phyloP scores from a whole-genome alignment of 352 stramenopile species.

The Pythium phragmitis region DNA sequence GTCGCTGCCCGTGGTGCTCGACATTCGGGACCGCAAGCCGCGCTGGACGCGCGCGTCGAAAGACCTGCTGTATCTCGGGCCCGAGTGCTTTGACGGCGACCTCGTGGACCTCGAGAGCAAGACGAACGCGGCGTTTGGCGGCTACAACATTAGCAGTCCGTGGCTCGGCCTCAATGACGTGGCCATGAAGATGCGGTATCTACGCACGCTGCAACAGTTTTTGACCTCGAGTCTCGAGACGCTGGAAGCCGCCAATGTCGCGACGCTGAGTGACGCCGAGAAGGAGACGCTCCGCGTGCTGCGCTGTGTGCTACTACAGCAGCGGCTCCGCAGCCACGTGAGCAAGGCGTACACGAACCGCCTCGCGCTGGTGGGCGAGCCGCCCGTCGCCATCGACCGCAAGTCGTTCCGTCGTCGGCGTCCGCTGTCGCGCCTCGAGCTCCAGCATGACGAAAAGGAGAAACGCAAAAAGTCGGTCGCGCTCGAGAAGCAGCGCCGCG shows the following conservation, averaged over 20 bases:
- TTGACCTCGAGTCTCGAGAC: constrained; percentile 60
- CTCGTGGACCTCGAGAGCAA: constrained; percentile 61
- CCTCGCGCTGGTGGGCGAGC: constrained; percentile 65
- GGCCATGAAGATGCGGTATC: constrained; percentile 67
- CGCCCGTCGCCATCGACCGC: constrained; percentile 59
- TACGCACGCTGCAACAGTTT: constrained; percentile 73
- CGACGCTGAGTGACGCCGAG: constrained; percentile 40
- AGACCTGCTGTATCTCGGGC: constrained; percentile 58
- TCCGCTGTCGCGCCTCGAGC: constrained; percentile 54
- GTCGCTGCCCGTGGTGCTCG: constrained; percentile 12
- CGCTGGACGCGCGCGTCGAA: constrained; percentile 60
- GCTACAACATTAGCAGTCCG: constrained; percentile 53
- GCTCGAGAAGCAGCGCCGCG: constrained; percentile 79
- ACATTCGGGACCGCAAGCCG: constrained; percentile 34
- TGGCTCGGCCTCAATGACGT: constrained; percentile 73
- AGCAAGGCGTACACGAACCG: constrained; percentile 59
- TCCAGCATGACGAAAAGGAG: constrained; percentile 71
- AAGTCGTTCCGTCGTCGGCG: constrained; percentile 75
- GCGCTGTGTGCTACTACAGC: constrained; percentile 70
- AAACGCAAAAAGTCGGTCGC: constrained; percentile 82
- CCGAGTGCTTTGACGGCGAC: constrained; percentile 66
- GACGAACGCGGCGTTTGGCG: constrained; percentile 50
- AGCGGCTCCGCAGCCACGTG: constrained; percentile 65
- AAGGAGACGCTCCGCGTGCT: constrained; percentile 55
- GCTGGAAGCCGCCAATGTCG: constrained; percentile 41